Conservation (phyloP, 2,329 filamentous ascomycete species). For the Aspergillus cejpii region DNA sequence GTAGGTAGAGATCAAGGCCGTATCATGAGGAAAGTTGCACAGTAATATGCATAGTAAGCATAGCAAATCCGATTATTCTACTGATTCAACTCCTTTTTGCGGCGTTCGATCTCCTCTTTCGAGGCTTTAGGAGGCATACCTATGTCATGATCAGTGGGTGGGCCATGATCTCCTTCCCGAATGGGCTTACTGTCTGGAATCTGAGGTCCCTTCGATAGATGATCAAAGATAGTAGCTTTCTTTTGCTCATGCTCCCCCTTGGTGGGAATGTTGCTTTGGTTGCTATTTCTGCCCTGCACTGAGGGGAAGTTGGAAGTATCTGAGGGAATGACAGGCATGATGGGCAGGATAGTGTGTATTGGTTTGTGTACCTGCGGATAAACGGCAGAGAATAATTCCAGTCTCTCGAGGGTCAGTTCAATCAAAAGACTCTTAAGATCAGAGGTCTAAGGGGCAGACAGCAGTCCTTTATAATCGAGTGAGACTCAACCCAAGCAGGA, state of each 20-base stretch:
- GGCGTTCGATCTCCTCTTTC: slow-evolving; percentile 62
- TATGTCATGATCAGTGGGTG: slow-evolving; percentile 17
- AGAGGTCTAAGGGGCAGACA: background rate
- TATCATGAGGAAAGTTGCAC: background rate
- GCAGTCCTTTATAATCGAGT: background rate
- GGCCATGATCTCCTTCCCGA: background rate
- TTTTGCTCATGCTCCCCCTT: slow-evolving; percentile 30
- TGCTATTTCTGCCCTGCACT: slow-evolving; percentile 16
- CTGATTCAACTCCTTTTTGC: slow-evolving; percentile 62
- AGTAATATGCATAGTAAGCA: background rate
- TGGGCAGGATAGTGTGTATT: slow-evolving; percentile 2
- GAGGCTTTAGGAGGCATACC: slow-evolving; percentile 41
- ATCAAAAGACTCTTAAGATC: background rate
- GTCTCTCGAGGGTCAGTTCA: background rate
- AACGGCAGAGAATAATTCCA: background rate
- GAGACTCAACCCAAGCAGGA: background rate
- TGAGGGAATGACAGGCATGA: slow-evolving; percentile 28
- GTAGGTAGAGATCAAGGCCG: background rate
- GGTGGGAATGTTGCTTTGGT: slow-evolving; percentile 11
- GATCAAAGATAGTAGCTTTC: slow-evolving; percentile 31
- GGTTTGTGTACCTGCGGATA: background rate
- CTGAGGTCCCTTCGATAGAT: slow-evolving; percentile 42
- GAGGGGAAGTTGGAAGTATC: slow-evolving; percentile 22
- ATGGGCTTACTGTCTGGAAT: slow-evolving; percentile 36
- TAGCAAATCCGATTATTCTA: slow-evolving; percentile 13